A percentile compares a stretch with the other conserved stretches of the same genome.
phyloP scores from a whole-genome alignment of 805 yeast species.

The Zygosaccharomyces pseudorouxii region DNA sequence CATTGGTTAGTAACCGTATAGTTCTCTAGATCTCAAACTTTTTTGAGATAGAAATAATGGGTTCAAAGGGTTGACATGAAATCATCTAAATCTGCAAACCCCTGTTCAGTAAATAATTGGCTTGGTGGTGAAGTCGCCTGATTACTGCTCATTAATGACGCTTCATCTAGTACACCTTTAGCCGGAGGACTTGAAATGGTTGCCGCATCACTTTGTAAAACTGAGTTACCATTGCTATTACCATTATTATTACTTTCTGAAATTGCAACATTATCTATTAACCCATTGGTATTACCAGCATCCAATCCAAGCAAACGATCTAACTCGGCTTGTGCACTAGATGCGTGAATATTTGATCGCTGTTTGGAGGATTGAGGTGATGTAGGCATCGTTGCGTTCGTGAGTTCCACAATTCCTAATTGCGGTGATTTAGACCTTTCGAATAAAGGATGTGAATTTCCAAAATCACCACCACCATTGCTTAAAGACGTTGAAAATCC shows the following conservation, averaged over 20 bases:
- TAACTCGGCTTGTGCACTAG: conserved; percentile 10
- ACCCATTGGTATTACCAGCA: neutral
- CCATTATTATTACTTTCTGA: conserved; percentile 1
- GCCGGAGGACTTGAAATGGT: conserved; percentile 6
- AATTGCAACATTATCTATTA: neutral
- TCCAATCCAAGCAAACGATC: conserved; percentile 10
- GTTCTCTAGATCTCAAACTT: neutral
- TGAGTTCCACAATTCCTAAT: conserved; percentile 2
- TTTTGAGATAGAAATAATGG: neutral
- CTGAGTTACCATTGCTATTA: conserved; percentile 5
- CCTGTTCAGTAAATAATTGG: conserved; percentile 24
- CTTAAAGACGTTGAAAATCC: conserved; percentile 3
- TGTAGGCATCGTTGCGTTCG: conserved; percentile 7
- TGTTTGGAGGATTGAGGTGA: conserved; percentile 3
- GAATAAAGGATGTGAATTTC: conserved; percentile 4
- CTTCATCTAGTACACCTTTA: conserved; percentile 10
- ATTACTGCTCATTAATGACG: conserved; percentile 15
- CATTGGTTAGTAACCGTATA: too few relatives aligned
- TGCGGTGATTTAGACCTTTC: conserved; percentile 11
- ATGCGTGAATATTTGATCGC: conserved; percentile 1
- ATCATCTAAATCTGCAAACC: conserved; percentile 31
- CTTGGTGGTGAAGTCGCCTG: conserved; percentile 23
- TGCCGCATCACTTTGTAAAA: conserved; percentile 8
- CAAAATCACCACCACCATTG: conserved; percentile 6
- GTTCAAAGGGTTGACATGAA: conserved; percentile 27